A percentile compares a stretch with the other conserved stretches of the same genome.
Evolutionary conservation across 2,329 filamentous ascomycete species (phyloP).

Genomic region (Colletotrichum filicis): DNA sequence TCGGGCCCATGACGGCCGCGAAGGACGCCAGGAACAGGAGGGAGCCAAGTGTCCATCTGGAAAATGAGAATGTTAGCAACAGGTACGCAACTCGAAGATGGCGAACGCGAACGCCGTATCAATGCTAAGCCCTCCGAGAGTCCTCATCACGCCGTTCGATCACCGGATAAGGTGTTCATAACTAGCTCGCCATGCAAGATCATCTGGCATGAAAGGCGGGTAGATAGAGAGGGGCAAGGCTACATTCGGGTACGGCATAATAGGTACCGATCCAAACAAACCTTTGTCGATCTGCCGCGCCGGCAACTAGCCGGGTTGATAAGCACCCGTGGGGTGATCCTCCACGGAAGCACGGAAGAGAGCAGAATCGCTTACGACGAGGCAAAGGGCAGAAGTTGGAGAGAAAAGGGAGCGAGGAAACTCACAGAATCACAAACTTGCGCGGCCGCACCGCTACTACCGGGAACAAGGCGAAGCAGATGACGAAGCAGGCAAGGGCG

Average conservation of each 20-base stretch:
- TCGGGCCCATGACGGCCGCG: conserved; percentile 92
- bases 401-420: conserved; percentile 47
- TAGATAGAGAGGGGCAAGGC: conserved; percentile 45
- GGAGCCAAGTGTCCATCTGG: conserved; percentile 95
- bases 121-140: background rate
- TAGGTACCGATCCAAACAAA: background rate
- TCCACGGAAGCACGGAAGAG: background rate
- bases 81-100: background rate
- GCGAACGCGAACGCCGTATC: background rate
- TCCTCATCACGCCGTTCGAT: conserved; percentile 26
- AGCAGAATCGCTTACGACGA: background rate
- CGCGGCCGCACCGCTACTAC: conserved; percentile 82
- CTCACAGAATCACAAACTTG: conserved; percentile 98
- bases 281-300: conserved; percentile 21
- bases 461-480: conserved; percentile 92
- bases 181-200: conserved; percentile 39
- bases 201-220: conserved; percentile 46
- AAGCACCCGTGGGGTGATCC: background rate
- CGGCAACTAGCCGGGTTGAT: conserved; percentile 10
- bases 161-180: conserved; percentile 21
- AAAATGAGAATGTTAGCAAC: conserved; percentile 43
- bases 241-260: conserved; percentile 4
- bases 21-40: conserved; percentile 91
- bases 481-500: conserved; percentile 90
- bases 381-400: background rate